These are phyloP conservation scores for Penicillium atrosanguineum DNA, from an alignment of 495 filamentous ascomycete species.

Conservation along the genomic window DNA sequence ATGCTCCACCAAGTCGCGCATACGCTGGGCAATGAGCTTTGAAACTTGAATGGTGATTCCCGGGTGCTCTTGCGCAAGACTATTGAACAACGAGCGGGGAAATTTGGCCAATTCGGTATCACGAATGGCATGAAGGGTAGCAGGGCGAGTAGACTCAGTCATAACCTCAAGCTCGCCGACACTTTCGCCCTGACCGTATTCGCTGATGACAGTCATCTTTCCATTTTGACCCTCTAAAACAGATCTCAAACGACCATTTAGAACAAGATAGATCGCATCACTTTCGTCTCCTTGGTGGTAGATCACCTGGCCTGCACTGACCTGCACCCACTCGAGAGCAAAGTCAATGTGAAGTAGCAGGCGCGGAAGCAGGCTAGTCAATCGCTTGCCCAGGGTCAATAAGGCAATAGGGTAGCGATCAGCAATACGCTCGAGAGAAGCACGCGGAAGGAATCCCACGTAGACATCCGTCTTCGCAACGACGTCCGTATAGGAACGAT, in stretches of 20 bases:
- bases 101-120: constrained; percentile 97
- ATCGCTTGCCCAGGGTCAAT: constrained; percentile 89
- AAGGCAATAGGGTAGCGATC: constrained; percentile 90
- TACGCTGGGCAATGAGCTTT: constrained; percentile 94
- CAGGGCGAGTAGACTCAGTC: constrained; percentile 86
- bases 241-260: constrained; percentile 84
- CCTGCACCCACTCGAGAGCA: constrained; percentile 95
- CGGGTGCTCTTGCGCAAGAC: constrained; percentile 91
- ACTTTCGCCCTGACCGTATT: constrained; percentile 96
- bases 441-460: constrained; percentile 87
- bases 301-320: constrained; percentile 89
- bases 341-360: constrained; percentile 97
- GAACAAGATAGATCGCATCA: constrained; percentile 96
- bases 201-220: constrained; percentile 83
- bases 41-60: constrained; percentile 99
- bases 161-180: constrained; percentile 96
- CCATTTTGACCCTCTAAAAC: constrained; percentile 75
- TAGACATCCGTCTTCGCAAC: constrained; percentile 98
- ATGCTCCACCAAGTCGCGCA: constrained; percentile 84
- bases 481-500: constrained; percentile 94
- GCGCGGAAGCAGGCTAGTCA: constrained; percentile 86
- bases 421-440: constrained; percentile 85
- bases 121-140: constrained; percentile 90
- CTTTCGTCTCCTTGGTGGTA: constrained; percentile 94
- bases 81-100: constrained; percentile 94